A percentile compares a stretch with the other conserved stretches of the same genome.
phyloP scores from a whole-genome alignment of 176 grass and related monocot genomes.

The Triticum urartu region DNA sequence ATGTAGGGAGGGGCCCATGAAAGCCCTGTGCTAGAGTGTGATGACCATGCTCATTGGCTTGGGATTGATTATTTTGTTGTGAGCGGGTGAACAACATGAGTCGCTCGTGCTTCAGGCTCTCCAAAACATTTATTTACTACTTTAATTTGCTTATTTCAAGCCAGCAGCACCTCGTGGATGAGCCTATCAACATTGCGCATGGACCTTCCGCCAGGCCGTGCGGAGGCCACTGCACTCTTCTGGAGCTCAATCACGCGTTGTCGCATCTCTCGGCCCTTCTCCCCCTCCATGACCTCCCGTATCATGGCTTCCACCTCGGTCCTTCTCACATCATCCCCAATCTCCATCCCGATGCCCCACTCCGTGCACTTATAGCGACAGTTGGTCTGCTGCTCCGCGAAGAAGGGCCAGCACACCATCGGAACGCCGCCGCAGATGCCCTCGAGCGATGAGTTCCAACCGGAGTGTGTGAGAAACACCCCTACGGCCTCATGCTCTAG shows the following conservation, averaged over 20 bases:
- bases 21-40: too few relatives aligned
- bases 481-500: conserved; percentile 49
- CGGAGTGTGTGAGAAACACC: conserved; percentile 72
- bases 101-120: too few relatives aligned
- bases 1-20: too few relatives aligned
- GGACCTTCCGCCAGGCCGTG: neutral
- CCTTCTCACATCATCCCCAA: neutral
- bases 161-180: neutral
- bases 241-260: neutral
- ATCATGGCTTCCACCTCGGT: neutral
- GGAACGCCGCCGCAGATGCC: conserved; percentile 39
- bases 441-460: conserved; percentile 86
- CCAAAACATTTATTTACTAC: neutral
- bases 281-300: neutral
- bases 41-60: too few relatives aligned
- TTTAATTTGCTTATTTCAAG: neutral
- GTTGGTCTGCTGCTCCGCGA: conserved; percentile 64
- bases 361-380: conserved; percentile 44
- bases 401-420: conserved; percentile 60
- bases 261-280: neutral
- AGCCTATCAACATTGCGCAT: neutral
- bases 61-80: too few relatives aligned
- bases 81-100: too few relatives aligned
- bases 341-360: conserved; percentile 51
- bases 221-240: neutral